Evolutionary conservation across 148 eudicot species (phyloP), one percentile per base, ranked within the genome.

Genomic region (Rhododendron vialii): DNA sequence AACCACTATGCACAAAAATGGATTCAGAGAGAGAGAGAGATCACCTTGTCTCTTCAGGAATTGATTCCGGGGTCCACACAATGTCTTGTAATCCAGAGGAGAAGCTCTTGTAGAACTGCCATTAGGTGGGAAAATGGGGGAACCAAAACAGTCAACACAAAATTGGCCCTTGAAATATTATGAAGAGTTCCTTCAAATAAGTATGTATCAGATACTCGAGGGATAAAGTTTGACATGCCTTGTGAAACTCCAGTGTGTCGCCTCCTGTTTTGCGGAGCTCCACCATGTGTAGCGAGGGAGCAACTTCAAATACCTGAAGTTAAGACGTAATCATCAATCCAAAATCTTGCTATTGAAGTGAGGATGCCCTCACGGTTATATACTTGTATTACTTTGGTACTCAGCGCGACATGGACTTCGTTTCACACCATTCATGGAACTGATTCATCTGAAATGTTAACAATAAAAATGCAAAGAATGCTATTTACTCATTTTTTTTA

Each of bases 201-300:
- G 13, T 17, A 15, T 24, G 43, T 20, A 20, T n/a, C 41, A 28
- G 26, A 18, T 13, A 12, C 33, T 51, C 5, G 5, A 75, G 71
- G 67, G 38, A 35, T 83, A 28, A 84, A 26, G 69, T 80, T 7
- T 75, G 51, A 84, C 89, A 81, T 90, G 75, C 96, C 90, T 92
- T 95, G 88, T 96, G 98, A 86, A 92, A 95, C 85, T 96, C 99
- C 80, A 96, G 86, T 24, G 99, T 96, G 88, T 96, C 99, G 33
- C 99, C 99, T 38, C 95, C 95, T 53, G 92, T 92, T 90, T 96
- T 96, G 82, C 95, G 95, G 84, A 96, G 92, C 91, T 95, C 96
- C 86, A 96, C 96, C 88, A 96, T 94, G 84, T 95, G 98, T 84
- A 96, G 89, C 24, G 98, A 94, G 73, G 99, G 99, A 88, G 98